These are phyloP conservation scores for Pseudovirgaria hyperparasitica DNA, from an alignment of 2,329 filamentous ascomycete species.

Conservation along the genomic window DNA sequence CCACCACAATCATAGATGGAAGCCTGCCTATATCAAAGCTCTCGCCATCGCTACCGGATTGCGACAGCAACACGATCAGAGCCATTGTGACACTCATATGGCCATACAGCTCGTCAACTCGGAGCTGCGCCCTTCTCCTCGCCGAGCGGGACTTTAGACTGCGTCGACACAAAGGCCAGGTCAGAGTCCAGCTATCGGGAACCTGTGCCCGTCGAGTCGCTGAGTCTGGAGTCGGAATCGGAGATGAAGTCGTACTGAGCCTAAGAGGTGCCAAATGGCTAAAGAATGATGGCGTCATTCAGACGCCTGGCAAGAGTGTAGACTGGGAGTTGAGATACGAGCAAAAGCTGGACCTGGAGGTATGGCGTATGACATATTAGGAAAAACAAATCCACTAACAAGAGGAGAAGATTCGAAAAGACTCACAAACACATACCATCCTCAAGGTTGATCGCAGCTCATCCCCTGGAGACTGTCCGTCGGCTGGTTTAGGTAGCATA, in stretches of 20 bases:
- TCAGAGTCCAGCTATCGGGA: constrained; percentile 64
- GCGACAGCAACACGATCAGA: constrained; percentile 35
- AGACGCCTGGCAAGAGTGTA: constrained; percentile 43
- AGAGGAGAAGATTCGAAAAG: too few species aligned
- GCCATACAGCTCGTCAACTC: constrained; percentile 74
- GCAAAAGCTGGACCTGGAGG: constrained; percentile 21
- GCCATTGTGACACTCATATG: constrained; percentile 76
- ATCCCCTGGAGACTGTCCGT: too few species aligned
- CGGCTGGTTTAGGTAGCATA: too few species aligned
- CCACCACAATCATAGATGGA: too few species aligned
- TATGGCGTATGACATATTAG: constrained; percentile 10
- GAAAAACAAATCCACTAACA: constrained; percentile 5
- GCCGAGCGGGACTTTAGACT: constrained; percentile 76
- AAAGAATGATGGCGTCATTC: constrained; percentile 38
- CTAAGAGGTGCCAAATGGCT: constrained; percentile 57
- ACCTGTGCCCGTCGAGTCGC: constrained; percentile 57
- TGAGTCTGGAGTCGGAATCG: constrained; percentile 57
- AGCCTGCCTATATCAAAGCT: constrained; percentile 18
- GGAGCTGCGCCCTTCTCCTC: constrained; percentile 64
- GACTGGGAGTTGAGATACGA: constrained; percentile 43
- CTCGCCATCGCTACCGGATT: constrained; percentile 15
- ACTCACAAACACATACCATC: too few species aligned
- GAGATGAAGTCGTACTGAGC: constrained; percentile 59
- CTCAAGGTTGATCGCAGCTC: too few species aligned
- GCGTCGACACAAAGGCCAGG: constrained; percentile 64